Evolutionary conservation across 345 rosid species (phyloP).

Genomic region (Erysimum cheiranthoides): DNA sequence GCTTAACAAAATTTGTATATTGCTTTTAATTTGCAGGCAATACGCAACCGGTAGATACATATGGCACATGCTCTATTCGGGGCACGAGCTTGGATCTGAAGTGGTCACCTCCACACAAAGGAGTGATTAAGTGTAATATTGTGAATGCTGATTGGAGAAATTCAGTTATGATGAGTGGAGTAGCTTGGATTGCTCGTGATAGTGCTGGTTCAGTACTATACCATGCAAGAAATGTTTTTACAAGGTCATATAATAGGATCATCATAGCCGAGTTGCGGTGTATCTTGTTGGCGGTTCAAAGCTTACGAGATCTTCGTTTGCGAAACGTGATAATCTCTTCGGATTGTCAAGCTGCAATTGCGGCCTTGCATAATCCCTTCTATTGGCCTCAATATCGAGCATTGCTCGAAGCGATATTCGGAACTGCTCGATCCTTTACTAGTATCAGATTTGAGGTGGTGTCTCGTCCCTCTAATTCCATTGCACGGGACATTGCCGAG

Average conservation of each 20-base stretch:
- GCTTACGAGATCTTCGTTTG: not conserved
- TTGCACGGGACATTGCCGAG: not conserved
- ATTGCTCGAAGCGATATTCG: not conserved
- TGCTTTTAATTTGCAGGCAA: not conserved
- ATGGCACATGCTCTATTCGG: not conserved
- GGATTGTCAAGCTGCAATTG: not conserved
- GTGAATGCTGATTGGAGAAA: not conserved
- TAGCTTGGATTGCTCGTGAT: not conserved
- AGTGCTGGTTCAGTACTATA: not conserved
- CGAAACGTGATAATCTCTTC: not conserved
- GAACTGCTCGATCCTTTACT: not conserved
- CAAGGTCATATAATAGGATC: not conserved
- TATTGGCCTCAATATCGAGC: not conserved
- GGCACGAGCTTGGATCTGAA: not conserved
- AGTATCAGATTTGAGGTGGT: not conserved
- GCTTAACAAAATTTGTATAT: not conserved
- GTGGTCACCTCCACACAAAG: not conserved
- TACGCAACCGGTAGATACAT: not conserved
- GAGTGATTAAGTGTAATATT: not conserved
- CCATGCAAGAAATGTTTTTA: not conserved
- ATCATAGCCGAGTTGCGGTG: not conserved
- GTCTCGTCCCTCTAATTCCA: not conserved
- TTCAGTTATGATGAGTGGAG: not conserved
- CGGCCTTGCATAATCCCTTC: not conserved
- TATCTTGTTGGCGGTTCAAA: not conserved